These are phyloP conservation scores for Rhodotorula toruloides DNA, from an alignment of 768 basidiomycete species.

Conservation along the genomic window DNA sequence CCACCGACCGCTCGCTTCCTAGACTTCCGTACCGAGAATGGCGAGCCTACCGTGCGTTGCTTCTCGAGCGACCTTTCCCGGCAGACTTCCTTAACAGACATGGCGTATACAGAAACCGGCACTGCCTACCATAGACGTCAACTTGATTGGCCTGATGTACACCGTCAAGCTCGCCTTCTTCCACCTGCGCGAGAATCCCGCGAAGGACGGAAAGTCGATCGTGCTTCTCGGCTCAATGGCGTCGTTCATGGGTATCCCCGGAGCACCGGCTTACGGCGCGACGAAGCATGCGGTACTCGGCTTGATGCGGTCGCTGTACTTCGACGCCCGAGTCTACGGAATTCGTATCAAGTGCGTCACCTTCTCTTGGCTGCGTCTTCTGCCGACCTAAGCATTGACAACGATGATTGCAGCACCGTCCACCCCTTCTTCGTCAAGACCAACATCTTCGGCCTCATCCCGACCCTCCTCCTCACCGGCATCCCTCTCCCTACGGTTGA, in stretches of 20 bases:
- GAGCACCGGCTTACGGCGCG: slow-evolving; percentile 51
- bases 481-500: slow-evolving; percentile 41
- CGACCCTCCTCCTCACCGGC: slow-evolving; percentile 53
- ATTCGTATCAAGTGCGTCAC: slow-evolving; percentile 53
- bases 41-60: slow-evolving; percentile 46
- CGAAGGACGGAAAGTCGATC: slow-evolving; percentile 49
- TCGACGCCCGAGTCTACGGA: slow-evolving; percentile 46
- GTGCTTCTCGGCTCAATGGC: slow-evolving; percentile 59
- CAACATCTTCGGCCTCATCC: slow-evolving; percentile 49
- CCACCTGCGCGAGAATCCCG: slow-evolving; percentile 49
- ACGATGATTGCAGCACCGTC: neutral
- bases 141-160: slow-evolving; percentile 54
- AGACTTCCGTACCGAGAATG: slow-evolving; percentile 40
- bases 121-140: slow-evolving; percentile 53
- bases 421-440: slow-evolving; percentile 4
- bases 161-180: slow-evolving; percentile 55
- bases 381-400: neutral
- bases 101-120: slow-evolving; percentile 47
- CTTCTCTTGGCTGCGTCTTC: neutral
- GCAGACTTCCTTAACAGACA: neutral
- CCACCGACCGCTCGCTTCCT: slow-evolving; percentile 42
- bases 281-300: slow-evolving; percentile 49
- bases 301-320: slow-evolving; percentile 54
- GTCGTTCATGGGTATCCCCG: slow-evolving; percentile 54
- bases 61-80: no score